These are phyloP conservation scores for Orbilia brochopaga DNA, from an alignment of 2,329 filamentous ascomycete species.

Conservation along the genomic window DNA sequence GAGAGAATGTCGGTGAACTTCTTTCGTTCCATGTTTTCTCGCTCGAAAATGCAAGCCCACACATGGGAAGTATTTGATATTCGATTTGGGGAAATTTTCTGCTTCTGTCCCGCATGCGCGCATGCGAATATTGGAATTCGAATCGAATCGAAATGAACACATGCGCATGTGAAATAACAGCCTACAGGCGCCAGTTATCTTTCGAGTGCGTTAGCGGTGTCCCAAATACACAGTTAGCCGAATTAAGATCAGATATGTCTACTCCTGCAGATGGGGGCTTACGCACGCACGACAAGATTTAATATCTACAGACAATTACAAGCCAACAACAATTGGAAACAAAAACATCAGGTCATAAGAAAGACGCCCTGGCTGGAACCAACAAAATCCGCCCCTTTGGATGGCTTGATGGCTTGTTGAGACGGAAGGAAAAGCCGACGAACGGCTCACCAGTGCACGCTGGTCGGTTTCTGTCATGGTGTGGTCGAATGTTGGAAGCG, in stretches of 20 bases:
- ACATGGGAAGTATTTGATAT: constrained; percentile 27
- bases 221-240: neutral
- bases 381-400: constrained; percentile 24
- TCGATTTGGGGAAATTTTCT: constrained; percentile 10
- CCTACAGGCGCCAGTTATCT: neutral
- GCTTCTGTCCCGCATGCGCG: neutral
- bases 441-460: constrained; percentile 4
- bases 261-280: neutral
- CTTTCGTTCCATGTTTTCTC: constrained; percentile 23
- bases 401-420: constrained; percentile 19
- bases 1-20: neutral
- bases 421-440: constrained; percentile 46
- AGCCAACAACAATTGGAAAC: neutral
- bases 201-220: neutral
- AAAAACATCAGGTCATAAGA: neutral
- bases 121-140: neutral
- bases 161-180: neutral
- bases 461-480: constrained; percentile 19
- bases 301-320: neutral
- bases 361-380: constrained; percentile 10
- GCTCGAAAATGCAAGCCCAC: constrained; percentile 40
- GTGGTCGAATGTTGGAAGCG: constrained; percentile 39
- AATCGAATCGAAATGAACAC: constrained; percentile 14
- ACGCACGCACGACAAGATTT: neutral
- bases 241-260: neutral